A percentile compares a stretch with the other conserved stretches of the same genome.
Conservation (phyloP, 805 yeast genomes). For the Tetrapisispora nanseiensis region DNA sequence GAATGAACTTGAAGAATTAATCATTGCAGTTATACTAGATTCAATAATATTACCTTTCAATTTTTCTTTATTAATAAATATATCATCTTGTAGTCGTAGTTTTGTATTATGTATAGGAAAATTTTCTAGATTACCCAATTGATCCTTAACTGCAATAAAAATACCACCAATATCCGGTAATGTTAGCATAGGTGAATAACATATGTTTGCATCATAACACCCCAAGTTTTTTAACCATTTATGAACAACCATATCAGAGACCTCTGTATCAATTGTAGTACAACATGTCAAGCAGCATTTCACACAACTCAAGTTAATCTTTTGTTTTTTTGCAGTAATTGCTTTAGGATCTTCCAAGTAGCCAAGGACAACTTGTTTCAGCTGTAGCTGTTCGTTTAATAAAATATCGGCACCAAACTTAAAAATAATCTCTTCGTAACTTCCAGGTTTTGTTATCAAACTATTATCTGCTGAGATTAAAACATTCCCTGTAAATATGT, state of each 20-base stretch:
- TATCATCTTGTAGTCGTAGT: constrained; percentile 26
- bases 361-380: constrained; percentile 85
- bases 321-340: constrained; percentile 63
- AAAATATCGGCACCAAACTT: constrained; percentile 61
- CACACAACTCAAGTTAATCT: constrained; percentile 68
- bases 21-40: constrained; percentile 25
- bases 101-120: constrained; percentile 25
- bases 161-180: constrained; percentile 93
- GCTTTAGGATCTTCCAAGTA: constrained; percentile 88
- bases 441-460: constrained; percentile 70
- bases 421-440: constrained; percentile 73
- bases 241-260: constrained; percentile 76
- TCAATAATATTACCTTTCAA: constrained; percentile 27
- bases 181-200: constrained; percentile 82
- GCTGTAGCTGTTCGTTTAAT: constrained; percentile 76
- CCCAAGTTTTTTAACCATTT: constrained; percentile 90
- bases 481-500: constrained; percentile 77
- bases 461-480: constrained; percentile 70
- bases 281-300: constrained; percentile 88
- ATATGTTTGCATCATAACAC: constrained; percentile 60
- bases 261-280: constrained; percentile 84
- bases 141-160: constrained; percentile 84
- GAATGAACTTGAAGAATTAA: constrained; percentile 26
- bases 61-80: constrained; percentile 28
- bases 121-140: constrained; percentile 40